Conservation (phyloP, 2,329 filamentous ascomycete species). For the Diaporthe sp. region DNA sequence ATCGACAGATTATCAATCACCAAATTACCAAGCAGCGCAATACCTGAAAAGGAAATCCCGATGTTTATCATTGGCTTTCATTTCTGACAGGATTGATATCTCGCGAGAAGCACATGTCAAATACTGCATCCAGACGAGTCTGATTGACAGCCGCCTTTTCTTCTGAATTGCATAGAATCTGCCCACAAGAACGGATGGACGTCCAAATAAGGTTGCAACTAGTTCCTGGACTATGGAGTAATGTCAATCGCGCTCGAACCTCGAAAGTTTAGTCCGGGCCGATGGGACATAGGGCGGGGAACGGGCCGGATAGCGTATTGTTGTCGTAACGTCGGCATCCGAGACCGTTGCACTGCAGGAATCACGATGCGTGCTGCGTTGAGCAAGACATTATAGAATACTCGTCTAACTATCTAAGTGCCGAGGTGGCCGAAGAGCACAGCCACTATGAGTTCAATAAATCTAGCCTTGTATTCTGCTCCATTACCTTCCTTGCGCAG, state of each 20-base stretch:
- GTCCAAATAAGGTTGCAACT: neutral
- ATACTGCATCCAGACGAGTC: neutral
- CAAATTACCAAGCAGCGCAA: neutral
- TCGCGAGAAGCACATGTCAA: neutral
- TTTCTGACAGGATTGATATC: neutral
- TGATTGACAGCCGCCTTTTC: too few relatives aligned
- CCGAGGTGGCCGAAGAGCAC: neutral
- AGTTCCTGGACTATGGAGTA: neutral
- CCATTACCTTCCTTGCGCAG: neutral
- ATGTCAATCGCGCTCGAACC: neutral
- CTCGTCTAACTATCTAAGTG: neutral
- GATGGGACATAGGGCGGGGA: neutral
- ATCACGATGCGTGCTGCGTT: neutral
- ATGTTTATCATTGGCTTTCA: neutral
- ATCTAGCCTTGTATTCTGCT: neutral
- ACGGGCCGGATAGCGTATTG: neutral
- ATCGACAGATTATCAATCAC: constrained; percentile 7
- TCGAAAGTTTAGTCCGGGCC: neutral
- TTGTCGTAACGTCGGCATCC: neutral
- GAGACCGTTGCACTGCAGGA: neutral
- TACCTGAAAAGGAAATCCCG: neutral
- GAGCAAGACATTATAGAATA: neutral
- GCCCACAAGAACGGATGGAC: neutral
- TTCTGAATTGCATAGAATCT: too few relatives aligned
- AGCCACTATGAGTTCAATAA: neutral